Percentiles rank a stretch among this genome's conserved stretches.
These are phyloP conservation scores for Boletus barrowsii DNA, from an alignment of 768 basidiomycete genomes.

Conservation along the genomic window DNA sequence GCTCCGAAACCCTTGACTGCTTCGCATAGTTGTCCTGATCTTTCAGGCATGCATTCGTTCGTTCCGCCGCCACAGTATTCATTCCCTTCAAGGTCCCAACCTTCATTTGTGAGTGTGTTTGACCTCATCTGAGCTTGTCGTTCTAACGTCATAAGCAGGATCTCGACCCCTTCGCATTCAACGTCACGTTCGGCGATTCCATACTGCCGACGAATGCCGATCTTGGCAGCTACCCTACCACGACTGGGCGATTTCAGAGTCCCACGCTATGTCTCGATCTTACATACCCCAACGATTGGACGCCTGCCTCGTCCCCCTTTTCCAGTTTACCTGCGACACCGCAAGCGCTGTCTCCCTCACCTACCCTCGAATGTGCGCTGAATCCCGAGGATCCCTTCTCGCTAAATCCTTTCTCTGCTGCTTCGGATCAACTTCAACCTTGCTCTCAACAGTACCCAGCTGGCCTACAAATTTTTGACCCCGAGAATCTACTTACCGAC, in stretches of 20 bases:
- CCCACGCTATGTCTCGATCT: slow-evolving; percentile 42
- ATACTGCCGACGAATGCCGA: slow-evolving; percentile 17
- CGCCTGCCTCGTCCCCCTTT: slow-evolving; percentile 40
- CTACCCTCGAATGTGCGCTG: slow-evolving; percentile 21
- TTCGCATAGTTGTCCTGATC: slow-evolving; percentile 29
- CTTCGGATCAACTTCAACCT: slow-evolving; percentile 9
- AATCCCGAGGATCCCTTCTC: slow-evolving; percentile 23
- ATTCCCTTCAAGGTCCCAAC: slow-evolving; percentile 39
- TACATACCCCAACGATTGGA: slow-evolving; percentile 40
- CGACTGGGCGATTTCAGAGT: slow-evolving; percentile 23
- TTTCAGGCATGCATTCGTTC: slow-evolving; percentile 35
- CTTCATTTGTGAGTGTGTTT: slow-evolving; percentile 45
- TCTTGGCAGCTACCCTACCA: slow-evolving; percentile 22
- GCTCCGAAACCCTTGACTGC: slow-evolving; percentile 1
- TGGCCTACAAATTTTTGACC: slow-evolving; percentile 19
- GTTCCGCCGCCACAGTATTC: slow-evolving; percentile 27
- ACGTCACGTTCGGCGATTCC: slow-evolving; percentile 29
- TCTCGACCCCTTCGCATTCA: slow-evolving; percentile 30
- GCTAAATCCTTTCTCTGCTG: slow-evolving; percentile 17
- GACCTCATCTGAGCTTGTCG: not conserved
- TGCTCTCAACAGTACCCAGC: slow-evolving; percentile 22
- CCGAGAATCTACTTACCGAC: slow-evolving; percentile 8
- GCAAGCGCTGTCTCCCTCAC: slow-evolving; percentile 32
- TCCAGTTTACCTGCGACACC: slow-evolving; percentile 46
- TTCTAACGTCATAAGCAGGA: slow-evolving; percentile 17